Percentiles rank a stretch among this genome's conserved stretches.
Evolutionary conservation across 1,284 basidiomycete genomes (phyloP).

Genomic region (Heterobasidion occidentale): DNA sequence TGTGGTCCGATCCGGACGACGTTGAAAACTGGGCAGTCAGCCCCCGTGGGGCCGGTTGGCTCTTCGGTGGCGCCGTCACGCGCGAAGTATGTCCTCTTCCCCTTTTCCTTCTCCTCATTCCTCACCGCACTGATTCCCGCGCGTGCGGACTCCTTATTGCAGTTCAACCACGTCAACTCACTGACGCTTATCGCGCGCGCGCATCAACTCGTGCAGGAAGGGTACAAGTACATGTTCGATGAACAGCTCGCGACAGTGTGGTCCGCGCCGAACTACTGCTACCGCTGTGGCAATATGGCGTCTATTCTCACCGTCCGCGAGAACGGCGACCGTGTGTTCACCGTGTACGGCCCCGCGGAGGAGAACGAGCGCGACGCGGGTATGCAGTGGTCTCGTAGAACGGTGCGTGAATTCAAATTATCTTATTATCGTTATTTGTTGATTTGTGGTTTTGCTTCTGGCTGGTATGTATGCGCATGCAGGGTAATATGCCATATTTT

Average conservation of each 20-base stretch:
- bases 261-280: slow-evolving; percentile 96
- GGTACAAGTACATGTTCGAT: slow-evolving; percentile 98
- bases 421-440: background rate
- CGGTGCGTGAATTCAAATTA: slow-evolving; percentile 35
- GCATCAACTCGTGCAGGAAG: slow-evolving; percentile 94
- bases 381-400: slow-evolving; percentile 47
- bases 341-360: slow-evolving; percentile 74
- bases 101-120: background rate
- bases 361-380: slow-evolving; percentile 80
- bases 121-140: background rate
- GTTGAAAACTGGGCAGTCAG: slow-evolving; percentile 94
- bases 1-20: slow-evolving; percentile 98
- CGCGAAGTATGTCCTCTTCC: slow-evolving; percentile 52
- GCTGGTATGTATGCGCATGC: background rate
- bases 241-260: slow-evolving; percentile 93
- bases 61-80: slow-evolving; percentile 88
- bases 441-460: background rate
- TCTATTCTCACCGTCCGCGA: slow-evolving; percentile 69
- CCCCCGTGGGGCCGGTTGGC: slow-evolving; percentile 91
- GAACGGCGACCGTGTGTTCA: slow-evolving; percentile 59
- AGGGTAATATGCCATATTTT: slow-evolving; percentile 7
- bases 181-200: slow-evolving; percentile 84
- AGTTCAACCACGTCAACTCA: slow-evolving; percentile 92
- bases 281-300: slow-evolving; percentile 77
- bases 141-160: background rate